Evolutionary conservation across 306 rosid species (phyloP), one percentile per base, ranked within the genome.

Genomic region (Gynostemma pentaphyllum): DNA sequence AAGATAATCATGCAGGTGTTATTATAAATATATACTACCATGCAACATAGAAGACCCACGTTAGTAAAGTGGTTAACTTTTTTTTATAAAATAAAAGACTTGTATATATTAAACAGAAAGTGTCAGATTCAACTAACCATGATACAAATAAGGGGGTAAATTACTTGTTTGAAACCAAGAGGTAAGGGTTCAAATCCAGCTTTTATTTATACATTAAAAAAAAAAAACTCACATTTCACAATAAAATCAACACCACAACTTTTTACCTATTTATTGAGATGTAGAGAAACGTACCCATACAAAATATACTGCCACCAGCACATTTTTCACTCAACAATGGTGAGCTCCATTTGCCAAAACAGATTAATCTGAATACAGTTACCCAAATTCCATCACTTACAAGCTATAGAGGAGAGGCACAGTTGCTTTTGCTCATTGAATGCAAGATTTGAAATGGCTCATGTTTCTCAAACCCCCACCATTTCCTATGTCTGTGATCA

Each of bases 401-500:
- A n/a, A n/a, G n/a, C 39, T 19, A 53, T 18, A 9, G 24, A 55
- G 12, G n/a, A n/a, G n/a, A n/a, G n/a, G n/a, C n/a, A n/a, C n/a
- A 40, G 34, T 61, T 40, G n/a, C 49, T 61, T 49, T 61, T 23
- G 23, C 23, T 36, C 37, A 15, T 37, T 40, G 50, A 61, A 61
- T 24, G 50, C 50, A 61, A 36, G 19, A 27, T 55, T 55, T 9
- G 26, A 30, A 1, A 37, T 39, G 65, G 65, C 32, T 59, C 32
- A 7, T 39, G 65, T 45, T 60, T 5, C 13, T 41, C 78, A 78
- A 74, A 79, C 70, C 79, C n/a, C 82, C 76, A 62, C 51, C 78
- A 56, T 73, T 80, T 70, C 82, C 75, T 79, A 23, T 73, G 70
- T 87, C 85, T 81, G 82, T 78, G 73, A 76, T 76, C 75, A 82